Conservation (phyloP, 202 grass and related monocot species). For the Elaeis oleifera region DNA sequence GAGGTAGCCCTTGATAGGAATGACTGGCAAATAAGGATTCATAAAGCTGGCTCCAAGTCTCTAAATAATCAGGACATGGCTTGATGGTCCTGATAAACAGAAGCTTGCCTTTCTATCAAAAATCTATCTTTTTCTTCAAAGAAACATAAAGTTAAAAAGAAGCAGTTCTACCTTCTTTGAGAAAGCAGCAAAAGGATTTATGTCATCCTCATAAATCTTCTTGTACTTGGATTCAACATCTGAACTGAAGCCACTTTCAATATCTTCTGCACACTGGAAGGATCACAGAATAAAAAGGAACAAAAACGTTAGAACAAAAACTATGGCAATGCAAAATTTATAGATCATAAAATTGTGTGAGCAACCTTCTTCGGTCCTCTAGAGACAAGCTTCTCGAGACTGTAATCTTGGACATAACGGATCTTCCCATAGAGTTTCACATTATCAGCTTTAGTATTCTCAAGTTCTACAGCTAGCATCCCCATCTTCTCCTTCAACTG, state of each 20-base stretch:
- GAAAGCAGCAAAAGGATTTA: slow-evolving; percentile 99
- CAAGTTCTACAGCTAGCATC: slow-evolving; percentile 77
- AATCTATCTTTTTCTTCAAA: too few relatives aligned
- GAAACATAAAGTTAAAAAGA: neutral
- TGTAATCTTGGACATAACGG: slow-evolving; percentile 95
- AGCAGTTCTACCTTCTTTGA: slow-evolving; percentile 72
- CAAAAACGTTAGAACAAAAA: slow-evolving; percentile 22
- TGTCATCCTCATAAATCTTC: slow-evolving; percentile 99
- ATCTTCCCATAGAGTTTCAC: slow-evolving; percentile 99
- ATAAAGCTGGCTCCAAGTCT: too few relatives aligned
- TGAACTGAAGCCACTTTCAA: slow-evolving; percentile 90
- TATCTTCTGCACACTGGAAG: slow-evolving; percentile 81
- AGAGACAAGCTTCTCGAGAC: slow-evolving; percentile 89
- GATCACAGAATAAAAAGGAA: slow-evolving; percentile 16
- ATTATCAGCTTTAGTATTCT: slow-evolving; percentile 97
- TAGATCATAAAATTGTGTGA: slow-evolving; percentile 5
- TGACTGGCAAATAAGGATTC: too few relatives aligned
- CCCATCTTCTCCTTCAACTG: slow-evolving; percentile 88
- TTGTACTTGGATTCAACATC: slow-evolving; percentile 99
- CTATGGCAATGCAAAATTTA: neutral
- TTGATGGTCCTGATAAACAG: too few relatives aligned
- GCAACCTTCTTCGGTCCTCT: slow-evolving; percentile 96
- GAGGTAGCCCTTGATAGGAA: too few relatives aligned
- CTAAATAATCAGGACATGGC: too few relatives aligned
- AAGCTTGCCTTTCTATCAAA: too few relatives aligned